Evolutionary conservation across 140 eudicot species (phyloP), one percentile per base, ranked within the genome.

Genomic region (Senecio squalidus): DNA sequence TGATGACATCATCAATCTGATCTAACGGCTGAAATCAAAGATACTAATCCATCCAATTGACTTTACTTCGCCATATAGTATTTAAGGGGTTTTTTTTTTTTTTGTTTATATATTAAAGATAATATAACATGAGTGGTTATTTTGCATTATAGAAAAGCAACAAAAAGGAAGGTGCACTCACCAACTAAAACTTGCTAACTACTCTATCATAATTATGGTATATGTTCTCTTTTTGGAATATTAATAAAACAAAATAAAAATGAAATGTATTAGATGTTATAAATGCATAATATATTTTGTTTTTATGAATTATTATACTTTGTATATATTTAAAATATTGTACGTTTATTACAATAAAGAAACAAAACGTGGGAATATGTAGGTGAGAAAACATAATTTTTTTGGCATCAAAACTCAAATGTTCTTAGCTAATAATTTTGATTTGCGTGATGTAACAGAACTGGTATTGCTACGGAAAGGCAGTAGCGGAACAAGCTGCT

Each of bases 381-480:
- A 15, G 43, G 10, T 36, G 43, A 10, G 43, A 36, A 36, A 36
- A 36, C 14, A 36, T 15, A 3, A 11, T 7, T 9, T 36, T 36
- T 36, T 36, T 36, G 41, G 41, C 41, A 36, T 9, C 13, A 9
- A 36, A 36, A 4, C 41, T 36, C 2, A 4, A 4, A 36, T 36
- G n/a, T 36, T 36, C 43, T 36, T 4, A 45, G 47, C 58, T 20
- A 58, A 36, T 26, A 2, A 0, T 18, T n/a, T 47, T 49, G 0
- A 30, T 1, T 14, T n/a, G 4, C 2, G 36, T 14, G 3, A 8
- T 48, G 20, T 21, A 5, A 60, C 76, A 92, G 94, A 91, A 91
- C 29, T 91, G 98, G 98, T 91, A 91, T 62, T 91, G 98, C 75
- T 91, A 91, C 18, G 98, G 98, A 26, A 91, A 91, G 73, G 76